Evolutionary conservation across 2,329 filamentous ascomycete species (phyloP).

Genomic region (Pseudogymnoascus sp.): DNA sequence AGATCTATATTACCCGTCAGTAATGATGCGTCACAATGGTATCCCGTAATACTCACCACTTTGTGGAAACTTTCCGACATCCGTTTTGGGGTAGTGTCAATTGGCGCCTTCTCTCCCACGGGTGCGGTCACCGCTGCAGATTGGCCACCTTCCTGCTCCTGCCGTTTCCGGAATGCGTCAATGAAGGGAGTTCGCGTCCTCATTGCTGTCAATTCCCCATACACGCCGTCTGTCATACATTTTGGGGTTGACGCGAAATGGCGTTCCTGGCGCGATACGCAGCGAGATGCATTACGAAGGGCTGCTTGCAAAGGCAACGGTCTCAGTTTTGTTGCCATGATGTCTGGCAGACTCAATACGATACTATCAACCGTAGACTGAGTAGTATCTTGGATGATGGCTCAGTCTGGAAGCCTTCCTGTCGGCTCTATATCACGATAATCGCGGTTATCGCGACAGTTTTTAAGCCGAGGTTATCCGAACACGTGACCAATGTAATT

Average conservation of each 20-base stretch:
- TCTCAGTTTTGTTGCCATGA: neutral
- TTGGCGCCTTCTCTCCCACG: slow-evolving; percentile 29
- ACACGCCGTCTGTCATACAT: slow-evolving; percentile 43
- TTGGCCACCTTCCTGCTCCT: slow-evolving; percentile 32
- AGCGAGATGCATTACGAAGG: neutral
- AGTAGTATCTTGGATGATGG: neutral
- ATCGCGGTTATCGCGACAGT: neutral
- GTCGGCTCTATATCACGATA: neutral
- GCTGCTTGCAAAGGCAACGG: neutral
- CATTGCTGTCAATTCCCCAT: slow-evolving; percentile 48
- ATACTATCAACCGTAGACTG: neutral
- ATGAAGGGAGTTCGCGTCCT: slow-evolving; percentile 60
- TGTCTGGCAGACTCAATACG: neutral
- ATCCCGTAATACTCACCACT: slow-evolving; percentile 38
- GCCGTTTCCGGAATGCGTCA: slow-evolving; percentile 50
- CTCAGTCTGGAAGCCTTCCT: neutral
- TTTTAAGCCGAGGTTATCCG: neutral
- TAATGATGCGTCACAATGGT: neutral
- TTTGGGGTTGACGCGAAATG: slow-evolving; percentile 16
- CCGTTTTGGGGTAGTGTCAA: slow-evolving; percentile 49
- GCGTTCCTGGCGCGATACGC: slow-evolving; percentile 10
- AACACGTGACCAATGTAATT: neutral
- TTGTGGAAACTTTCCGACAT: slow-evolving; percentile 61
- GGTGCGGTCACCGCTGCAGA: slow-evolving; percentile 2
- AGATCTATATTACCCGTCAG: slow-evolving; percentile 34